These are phyloP conservation scores for Fusarium stilboides DNA, from an alignment of 2,329 filamentous ascomycete species.

Conservation along the genomic window DNA sequence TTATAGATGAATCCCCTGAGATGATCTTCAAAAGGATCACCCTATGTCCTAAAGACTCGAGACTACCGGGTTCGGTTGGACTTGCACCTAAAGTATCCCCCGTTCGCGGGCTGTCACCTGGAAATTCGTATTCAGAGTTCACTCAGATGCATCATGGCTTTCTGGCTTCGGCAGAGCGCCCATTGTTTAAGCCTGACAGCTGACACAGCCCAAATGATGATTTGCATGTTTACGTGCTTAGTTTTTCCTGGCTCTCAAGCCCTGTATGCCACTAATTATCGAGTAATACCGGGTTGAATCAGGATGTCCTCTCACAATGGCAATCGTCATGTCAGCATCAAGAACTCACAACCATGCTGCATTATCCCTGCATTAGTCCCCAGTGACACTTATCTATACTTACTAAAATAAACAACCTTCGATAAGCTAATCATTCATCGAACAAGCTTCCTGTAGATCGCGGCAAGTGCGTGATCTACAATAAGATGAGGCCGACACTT, in stretches of 20 bases:
- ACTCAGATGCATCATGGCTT: not conserved
- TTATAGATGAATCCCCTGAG: not conserved
- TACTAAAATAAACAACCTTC: not conserved
- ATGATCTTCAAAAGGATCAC: not conserved
- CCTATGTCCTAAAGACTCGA: not conserved
- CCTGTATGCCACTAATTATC: too few relatives aligned
- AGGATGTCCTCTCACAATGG: not conserved
- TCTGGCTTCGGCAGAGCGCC: not conserved
- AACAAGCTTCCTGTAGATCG: not conserved
- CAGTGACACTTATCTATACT: too few relatives aligned
- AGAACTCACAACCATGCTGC: not conserved
- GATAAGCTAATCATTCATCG: not conserved
- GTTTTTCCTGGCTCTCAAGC: too few relatives aligned
- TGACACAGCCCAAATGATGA: not conserved
- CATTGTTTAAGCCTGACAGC: not conserved
- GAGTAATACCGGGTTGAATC: too few relatives aligned
- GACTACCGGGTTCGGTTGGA: not conserved
- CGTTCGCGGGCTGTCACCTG: not conserved
- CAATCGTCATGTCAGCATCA: not conserved
- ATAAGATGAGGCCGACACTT: not conserved
- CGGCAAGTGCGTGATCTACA: not conserved
- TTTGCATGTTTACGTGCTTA: too few relatives aligned
- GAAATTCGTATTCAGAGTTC: not conserved
- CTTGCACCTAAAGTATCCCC: not conserved
- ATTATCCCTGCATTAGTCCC: too few relatives aligned